Conservation (phyloP, 169 alveolate genomes). For the Neospora caninum region DNA sequence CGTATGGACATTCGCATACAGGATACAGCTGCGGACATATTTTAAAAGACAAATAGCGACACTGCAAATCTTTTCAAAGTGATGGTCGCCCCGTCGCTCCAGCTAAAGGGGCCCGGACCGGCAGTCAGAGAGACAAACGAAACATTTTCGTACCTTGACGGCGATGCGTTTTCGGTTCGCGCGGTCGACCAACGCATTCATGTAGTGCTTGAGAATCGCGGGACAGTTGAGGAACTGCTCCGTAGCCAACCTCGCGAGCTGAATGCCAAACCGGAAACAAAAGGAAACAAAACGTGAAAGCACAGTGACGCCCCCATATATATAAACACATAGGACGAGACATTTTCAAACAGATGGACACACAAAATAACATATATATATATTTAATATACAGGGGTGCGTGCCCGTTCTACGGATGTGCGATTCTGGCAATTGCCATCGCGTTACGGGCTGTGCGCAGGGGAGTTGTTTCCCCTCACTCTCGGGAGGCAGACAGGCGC, state of each 20-base stretch:
- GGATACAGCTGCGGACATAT: too few species aligned
- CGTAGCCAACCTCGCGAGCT: not conserved
- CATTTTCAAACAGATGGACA: too few species aligned
- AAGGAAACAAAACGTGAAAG: not conserved
- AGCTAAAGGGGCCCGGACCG: not conserved
- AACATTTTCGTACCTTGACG: not conserved
- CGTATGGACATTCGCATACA: too few species aligned
- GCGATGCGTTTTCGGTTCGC: not conserved
- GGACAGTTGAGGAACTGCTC: conserved; percentile 14
- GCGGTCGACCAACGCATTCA: not conserved
- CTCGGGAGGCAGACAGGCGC: too few species aligned
- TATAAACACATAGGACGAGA: not conserved
- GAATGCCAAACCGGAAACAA: not conserved
- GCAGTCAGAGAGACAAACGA: not conserved
- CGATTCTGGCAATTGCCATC: too few species aligned
- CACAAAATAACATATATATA: not conserved
- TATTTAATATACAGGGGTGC: too few species aligned
- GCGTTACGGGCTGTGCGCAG: too few species aligned
- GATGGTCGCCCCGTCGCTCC: too few species aligned
- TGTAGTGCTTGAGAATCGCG: not conserved
- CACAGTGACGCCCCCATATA: not conserved
- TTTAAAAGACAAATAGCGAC: not conserved
- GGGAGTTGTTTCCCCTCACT: too few species aligned
- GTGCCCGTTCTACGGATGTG: too few species aligned
- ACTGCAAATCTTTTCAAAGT: not conserved